Conservation (phyloP, 2,329 filamentous ascomycete species). For the Cryphonectria nitschkei region DNA sequence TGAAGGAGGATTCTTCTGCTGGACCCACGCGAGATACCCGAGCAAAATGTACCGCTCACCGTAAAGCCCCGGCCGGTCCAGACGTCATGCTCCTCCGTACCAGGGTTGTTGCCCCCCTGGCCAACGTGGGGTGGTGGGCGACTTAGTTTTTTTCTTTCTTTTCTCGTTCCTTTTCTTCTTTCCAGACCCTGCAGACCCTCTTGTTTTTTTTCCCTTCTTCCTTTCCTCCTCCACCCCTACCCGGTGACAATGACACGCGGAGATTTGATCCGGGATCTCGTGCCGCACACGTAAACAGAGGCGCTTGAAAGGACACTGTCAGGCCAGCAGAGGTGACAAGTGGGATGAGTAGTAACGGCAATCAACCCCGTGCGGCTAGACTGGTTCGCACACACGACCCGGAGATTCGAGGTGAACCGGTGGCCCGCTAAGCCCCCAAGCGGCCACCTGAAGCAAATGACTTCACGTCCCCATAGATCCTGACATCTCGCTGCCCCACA, state of each 20-base stretch:
- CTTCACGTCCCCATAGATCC: slow-evolving; percentile 25
- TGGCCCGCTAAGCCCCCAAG: slow-evolving; percentile 9
- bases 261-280: slow-evolving; percentile 18
- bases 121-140: neutral
- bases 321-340: neutral
- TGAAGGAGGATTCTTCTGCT: slow-evolving; percentile 3
- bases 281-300: slow-evolving; percentile 7
- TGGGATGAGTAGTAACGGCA: slow-evolving; percentile 6
- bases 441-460: slow-evolving; percentile 21
- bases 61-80: slow-evolving; percentile 12
- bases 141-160: neutral
- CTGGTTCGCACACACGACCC: slow-evolving; percentile 8
- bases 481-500: slow-evolving; percentile 23
- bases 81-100: slow-evolving; percentile 17
- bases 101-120: neutral
- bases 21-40: slow-evolving; percentile 10
- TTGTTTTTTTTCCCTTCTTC: neutral
- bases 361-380: slow-evolving; percentile 3
- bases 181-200: neutral
- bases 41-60: slow-evolving; percentile 22
- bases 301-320: neutral
- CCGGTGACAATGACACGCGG: neutral
- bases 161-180: neutral
- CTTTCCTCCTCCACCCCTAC: neutral
- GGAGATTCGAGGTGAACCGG: slow-evolving; percentile 16